phyloP scores from a whole-genome alignment of 164 flowering plant species.

The Stephania yunnanensis region DNA sequence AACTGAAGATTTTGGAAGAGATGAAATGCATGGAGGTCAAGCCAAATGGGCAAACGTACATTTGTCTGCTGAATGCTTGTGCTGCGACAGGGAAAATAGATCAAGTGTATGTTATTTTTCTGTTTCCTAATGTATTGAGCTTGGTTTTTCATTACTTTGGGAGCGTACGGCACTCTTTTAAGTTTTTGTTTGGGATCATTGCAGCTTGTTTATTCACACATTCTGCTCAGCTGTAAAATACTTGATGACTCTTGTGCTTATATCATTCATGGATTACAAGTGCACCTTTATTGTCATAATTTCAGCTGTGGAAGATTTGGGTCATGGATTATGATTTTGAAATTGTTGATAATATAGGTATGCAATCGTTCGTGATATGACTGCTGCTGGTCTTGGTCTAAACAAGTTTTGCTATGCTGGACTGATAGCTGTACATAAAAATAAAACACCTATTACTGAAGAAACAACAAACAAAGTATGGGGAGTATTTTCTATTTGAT shows the following conservation, averaged over 20 bases:
- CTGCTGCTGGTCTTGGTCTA: slow-evolving; percentile 94
- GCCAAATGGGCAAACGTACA: slow-evolving; percentile 83
- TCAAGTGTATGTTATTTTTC: slow-evolving; percentile 63
- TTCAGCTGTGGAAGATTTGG: neutral
- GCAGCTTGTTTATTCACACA: neutral
- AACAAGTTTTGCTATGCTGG: slow-evolving; percentile 96
- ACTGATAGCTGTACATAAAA: slow-evolving; percentile 73
- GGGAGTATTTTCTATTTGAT: neutral
- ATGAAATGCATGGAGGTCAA: slow-evolving; percentile 81
- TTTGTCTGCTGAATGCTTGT: slow-evolving; percentile 81
- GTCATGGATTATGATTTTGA: neutral
- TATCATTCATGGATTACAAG: neutral
- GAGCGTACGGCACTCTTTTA: neutral
- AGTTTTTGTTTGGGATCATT: neutral
- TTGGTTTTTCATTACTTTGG: neutral
- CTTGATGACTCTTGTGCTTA: neutral
- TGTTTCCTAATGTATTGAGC: slow-evolving; percentile 2
- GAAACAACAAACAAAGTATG: slow-evolving; percentile 63
- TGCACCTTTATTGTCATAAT: neutral
- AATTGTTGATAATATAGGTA: slow-evolving; percentile 33
- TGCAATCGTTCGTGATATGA: slow-evolving; percentile 96
- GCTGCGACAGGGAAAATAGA: slow-evolving; percentile 77
- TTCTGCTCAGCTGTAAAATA: neutral
- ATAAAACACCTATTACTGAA: slow-evolving; percentile 50
- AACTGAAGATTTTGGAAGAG: slow-evolving; percentile 78